Conservation (phyloP, 108 stramenopile genomes). For the Aurantiochytrium sp. region DNA sequence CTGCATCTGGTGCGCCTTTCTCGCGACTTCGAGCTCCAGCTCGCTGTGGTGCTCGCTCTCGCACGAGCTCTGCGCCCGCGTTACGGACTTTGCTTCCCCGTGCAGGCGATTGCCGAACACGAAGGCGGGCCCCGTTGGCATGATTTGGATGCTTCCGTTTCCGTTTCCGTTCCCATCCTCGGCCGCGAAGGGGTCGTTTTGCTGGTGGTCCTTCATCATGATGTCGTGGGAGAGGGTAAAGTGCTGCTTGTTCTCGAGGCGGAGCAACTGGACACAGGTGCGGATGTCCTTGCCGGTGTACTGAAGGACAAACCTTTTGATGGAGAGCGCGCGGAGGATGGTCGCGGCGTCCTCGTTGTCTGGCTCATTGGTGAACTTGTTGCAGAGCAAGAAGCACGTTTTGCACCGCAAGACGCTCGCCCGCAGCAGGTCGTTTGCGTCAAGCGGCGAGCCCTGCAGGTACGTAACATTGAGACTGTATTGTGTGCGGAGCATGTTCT, state of each 20-base stretch:
- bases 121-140: too few species aligned
- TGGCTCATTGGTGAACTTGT: background rate
- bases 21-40: background rate
- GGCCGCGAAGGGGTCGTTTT: background rate
- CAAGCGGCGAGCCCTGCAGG: background rate
- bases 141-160: background rate
- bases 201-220: background rate
- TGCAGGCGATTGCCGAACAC: too few species aligned
- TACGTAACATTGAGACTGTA: slow-evolving; percentile 6
- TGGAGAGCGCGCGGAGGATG: slow-evolving; percentile 8
- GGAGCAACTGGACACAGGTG: slow-evolving; percentile 2
- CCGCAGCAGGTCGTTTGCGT: background rate
- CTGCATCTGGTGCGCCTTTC: background rate
- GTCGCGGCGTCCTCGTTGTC: background rate
- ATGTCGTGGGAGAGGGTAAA: background rate
- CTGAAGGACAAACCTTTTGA: background rate
- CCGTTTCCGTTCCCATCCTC: background rate
- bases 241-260: background rate
- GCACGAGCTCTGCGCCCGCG: too few species aligned
- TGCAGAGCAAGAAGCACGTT: background rate
- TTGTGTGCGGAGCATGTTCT: background rate
- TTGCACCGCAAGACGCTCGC: background rate
- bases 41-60: too few species aligned
- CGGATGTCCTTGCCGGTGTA: background rate
- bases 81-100: too few species aligned